These are phyloP conservation scores for Penicillium sp. DNA, from an alignment of 2,329 filamentous ascomycete species.

Conservation along the genomic window DNA sequence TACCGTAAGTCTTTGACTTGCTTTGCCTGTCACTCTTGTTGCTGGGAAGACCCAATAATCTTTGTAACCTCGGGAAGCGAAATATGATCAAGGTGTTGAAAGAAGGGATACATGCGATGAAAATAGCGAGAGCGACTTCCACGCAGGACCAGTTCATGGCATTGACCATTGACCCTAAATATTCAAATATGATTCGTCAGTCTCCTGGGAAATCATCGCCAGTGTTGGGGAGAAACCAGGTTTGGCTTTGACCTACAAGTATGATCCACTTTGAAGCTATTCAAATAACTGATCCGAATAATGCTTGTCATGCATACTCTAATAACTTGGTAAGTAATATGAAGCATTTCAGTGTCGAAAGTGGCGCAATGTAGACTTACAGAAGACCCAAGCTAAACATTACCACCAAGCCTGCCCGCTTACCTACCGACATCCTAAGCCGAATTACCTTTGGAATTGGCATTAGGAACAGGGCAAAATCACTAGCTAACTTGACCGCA, in stretches of 20 bases:
- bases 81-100: slow-evolving; percentile 20
- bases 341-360: too few relatives aligned
- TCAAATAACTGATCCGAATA: slow-evolving; percentile 20
- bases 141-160: slow-evolving; percentile 23
- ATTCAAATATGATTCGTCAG: background rate
- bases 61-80: slow-evolving; percentile 12
- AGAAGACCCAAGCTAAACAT: slow-evolving; percentile 23
- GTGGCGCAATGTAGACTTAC: slow-evolving; percentile 2
- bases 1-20: too few relatives aligned
- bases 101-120: slow-evolving; percentile 23
- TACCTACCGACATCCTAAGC: slow-evolving; percentile 16
- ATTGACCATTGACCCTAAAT: slow-evolving; percentile 17
- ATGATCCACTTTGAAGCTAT: slow-evolving; percentile 15
- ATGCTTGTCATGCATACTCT: slow-evolving; percentile 22
- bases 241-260: slow-evolving; percentile 15
- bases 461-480: slow-evolving; percentile 17
- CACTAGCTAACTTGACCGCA: slow-evolving; percentile 16
- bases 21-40: background rate
- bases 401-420: slow-evolving; percentile 15
- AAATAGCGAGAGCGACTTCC: slow-evolving; percentile 19
- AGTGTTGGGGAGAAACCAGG: background rate
- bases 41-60: slow-evolving; percentile 12
- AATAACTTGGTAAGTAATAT: background rate
- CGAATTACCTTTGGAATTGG: slow-evolving; percentile 17
- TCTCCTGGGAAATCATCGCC: too few relatives aligned